Evolutionary conservation across 306 rosid species (phyloP), one percentile per base, ranked within the genome.

Genomic region (Cucumis sativus): DNA sequence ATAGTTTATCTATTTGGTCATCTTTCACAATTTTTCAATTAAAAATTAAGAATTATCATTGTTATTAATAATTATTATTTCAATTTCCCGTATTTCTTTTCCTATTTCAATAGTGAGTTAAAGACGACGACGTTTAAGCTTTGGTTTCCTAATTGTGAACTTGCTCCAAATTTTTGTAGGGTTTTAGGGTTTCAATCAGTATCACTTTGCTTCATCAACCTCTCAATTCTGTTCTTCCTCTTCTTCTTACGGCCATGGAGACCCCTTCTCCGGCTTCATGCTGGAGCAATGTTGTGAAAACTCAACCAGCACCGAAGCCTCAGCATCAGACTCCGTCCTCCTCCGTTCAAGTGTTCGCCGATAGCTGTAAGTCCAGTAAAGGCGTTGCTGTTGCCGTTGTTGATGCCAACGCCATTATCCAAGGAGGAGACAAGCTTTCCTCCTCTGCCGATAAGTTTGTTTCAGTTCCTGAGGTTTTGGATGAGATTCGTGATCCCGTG

Each of bases 401-500:
- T 49, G 98, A 93, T 21, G 96, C 98, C 71, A 93, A 89, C 81
- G 96, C 96, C 79, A 80, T 93, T 51, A 93, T 93, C 18, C 81
- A 86, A 7, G 90, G 91, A 16, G 96, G 92, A 11, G 96, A 89
- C 52, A 88, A 74, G 79, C 93, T 93, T 51, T 78, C 83, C 62
- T 81, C 79, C 55, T 75, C 74, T 15, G 93, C 98, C 41, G 98
- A 91, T 82, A 93, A 86, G 84, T 88, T 93, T 74, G 86, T 89
- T 17, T 88, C 97, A 8, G 88, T 93, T 41, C 86, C 86, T 0
- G 91, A 93, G 80, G 96, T 93, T 25, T 81, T 93, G 86, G 79
- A 85, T 28, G 98, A 93, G 84, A 80, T 93, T 56, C 97, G 98
- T 17, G 98, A 93, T 81, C 97, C 97, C 0, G 90, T 91, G 28